phyloP scores from a whole-genome alignment of 2,329 filamentous ascomycete species.

The Macrophomina tecta region DNA sequence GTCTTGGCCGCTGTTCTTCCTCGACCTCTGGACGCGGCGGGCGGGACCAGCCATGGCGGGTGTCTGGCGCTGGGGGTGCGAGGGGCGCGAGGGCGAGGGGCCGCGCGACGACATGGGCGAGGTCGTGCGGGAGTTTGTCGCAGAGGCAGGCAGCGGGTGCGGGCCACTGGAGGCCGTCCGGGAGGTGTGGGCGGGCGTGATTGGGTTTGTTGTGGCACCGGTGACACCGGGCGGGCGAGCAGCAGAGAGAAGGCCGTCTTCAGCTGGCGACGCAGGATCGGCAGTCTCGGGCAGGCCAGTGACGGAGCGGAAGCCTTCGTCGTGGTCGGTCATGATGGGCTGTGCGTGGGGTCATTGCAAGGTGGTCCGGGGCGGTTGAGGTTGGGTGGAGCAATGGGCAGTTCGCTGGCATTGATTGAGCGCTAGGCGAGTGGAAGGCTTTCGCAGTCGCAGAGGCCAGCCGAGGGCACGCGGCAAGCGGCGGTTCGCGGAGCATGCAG shows the following conservation, averaged over 20 bases:
- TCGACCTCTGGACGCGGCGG: conserved; percentile 42
- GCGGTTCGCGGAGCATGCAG: conserved; percentile 26
- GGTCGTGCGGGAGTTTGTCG: conserved; percentile 43
- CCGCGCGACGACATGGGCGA: conserved; percentile 56
- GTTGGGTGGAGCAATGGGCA: conserved; percentile 27
- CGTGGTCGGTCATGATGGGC: conserved; percentile 41
- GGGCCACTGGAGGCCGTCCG: conserved; percentile 32
- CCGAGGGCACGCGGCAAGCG: conserved; percentile 27
- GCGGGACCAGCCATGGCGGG: conserved; percentile 26
- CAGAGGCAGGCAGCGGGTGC: conserved; percentile 21
- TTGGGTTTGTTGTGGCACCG: conserved; percentile 31
- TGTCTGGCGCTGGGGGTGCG: conserved; percentile 25
- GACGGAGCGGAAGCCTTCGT: conserved; percentile 45
- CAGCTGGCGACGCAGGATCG: conserved; percentile 38
- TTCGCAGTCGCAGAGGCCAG: conserved; percentile 10
- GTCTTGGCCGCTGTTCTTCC: conserved; percentile 52
- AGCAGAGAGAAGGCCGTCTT: conserved; percentile 29
- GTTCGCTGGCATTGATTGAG: conserved; percentile 26
- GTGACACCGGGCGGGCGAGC: conserved; percentile 18
- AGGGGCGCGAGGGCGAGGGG: conserved; percentile 49
- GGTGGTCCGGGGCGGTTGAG: conserved; percentile 26
- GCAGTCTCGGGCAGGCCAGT: conserved; percentile 45
- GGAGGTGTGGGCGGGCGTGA: conserved; percentile 30
- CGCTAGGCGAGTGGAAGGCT: conserved; percentile 23
- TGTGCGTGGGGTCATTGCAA: conserved; percentile 33